Conservation (phyloP, 108 stramenopile species). For the Cyclotella sp. region DNA sequence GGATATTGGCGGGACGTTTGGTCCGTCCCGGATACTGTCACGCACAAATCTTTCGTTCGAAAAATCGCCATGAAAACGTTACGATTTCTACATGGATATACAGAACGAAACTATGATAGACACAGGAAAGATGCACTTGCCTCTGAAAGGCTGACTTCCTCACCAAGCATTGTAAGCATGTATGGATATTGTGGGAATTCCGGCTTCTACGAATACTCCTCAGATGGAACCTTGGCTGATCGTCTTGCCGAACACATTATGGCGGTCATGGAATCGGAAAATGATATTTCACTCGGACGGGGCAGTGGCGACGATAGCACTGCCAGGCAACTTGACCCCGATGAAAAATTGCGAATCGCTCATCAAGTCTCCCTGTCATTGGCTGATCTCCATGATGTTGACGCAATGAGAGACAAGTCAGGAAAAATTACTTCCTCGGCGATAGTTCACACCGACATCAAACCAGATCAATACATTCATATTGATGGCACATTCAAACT, state of each 20-base stretch:
- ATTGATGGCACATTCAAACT: conserved; percentile 59
- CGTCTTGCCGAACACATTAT: conserved; percentile 10
- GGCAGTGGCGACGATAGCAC: neutral
- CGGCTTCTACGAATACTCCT: conserved; percentile 62
- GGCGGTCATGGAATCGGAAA: conserved; percentile 6
- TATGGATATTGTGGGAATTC: conserved; percentile 31
- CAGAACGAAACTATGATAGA: conserved; percentile 63
- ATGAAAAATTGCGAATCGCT: conserved; percentile 17
- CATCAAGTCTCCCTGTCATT: conserved; percentile 19
- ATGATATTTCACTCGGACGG: neutral
- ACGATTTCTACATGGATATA: conserved; percentile 55
- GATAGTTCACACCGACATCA: conserved; percentile 76
- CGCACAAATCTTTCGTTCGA: neutral
- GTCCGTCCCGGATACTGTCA: conserved; percentile 11
- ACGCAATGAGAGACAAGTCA: neutral
- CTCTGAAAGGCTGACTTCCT: conserved; percentile 19
- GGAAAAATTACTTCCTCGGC: conserved; percentile 39
- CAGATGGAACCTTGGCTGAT: conserved; percentile 49
- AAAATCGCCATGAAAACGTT: conserved; percentile 62
- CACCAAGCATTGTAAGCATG: conserved; percentile 15
- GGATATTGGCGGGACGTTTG: conserved; percentile 73
- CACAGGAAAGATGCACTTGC: conserved; percentile 52
- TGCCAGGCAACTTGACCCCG: neutral
- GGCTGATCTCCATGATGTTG: conserved; percentile 21
- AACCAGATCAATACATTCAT: conserved; percentile 53